Conservation (phyloP, 257 asterid species). For the Petrea volubilis region DNA sequence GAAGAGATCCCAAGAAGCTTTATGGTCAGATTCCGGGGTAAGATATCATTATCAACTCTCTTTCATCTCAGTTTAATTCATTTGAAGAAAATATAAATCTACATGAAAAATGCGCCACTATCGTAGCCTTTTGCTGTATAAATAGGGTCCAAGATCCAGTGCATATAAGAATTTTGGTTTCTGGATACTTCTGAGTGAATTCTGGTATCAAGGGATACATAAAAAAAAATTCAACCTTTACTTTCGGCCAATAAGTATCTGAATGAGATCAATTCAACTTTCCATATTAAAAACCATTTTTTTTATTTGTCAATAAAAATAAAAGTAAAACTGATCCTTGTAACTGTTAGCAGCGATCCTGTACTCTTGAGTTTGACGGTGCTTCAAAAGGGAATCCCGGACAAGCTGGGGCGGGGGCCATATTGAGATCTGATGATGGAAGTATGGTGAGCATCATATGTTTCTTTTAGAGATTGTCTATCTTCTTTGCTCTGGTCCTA, state of each 20-base stretch:
- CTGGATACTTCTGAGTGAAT: too few relatives aligned
- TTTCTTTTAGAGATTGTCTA: background rate
- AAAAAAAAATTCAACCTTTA: background rate
- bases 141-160: too few relatives aligned
- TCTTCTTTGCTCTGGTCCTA: conserved; percentile 8
- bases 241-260: background rate
- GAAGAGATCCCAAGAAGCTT: too few relatives aligned
- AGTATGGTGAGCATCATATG: conserved; percentile 53
- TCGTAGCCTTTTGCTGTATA: too few relatives aligned
- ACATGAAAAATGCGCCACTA: too few relatives aligned
- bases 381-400: too few relatives aligned
- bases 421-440: too few relatives aligned
- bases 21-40: conserved; percentile 72
- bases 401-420: too few relatives aligned
- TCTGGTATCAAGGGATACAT: too few relatives aligned
- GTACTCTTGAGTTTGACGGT: conserved; percentile 93
- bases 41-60: conserved; percentile 25
- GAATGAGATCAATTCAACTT: background rate
- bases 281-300: conserved; percentile 15
- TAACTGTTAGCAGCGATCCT: conserved; percentile 54
- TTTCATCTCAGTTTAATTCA: conserved; percentile 11
- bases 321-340: conserved; percentile 19
- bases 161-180: too few relatives aligned
- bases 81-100: too few relatives aligned
- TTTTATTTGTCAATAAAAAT: too few relatives aligned